These are phyloP conservation scores for Lipomyces sp. DNA, from an alignment of 805 yeast genomes.

Conservation along the genomic window DNA sequence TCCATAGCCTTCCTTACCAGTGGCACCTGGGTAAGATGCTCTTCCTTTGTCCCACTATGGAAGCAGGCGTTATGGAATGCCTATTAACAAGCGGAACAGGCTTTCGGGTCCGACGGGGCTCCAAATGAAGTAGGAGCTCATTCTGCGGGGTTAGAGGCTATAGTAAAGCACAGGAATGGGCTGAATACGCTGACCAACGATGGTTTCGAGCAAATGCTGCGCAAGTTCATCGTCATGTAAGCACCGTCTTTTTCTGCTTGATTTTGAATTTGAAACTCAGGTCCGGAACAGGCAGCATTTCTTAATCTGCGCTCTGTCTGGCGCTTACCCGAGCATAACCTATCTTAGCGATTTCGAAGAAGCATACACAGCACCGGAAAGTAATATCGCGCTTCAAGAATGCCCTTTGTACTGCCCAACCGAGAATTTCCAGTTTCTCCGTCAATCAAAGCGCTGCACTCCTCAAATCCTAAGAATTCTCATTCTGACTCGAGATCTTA, in stretches of 20 bases:
- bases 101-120: conserved; percentile 1
- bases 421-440: neutral
- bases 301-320: conserved; percentile 1
- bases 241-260: neutral
- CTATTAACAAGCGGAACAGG: neutral
- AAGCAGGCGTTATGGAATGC: neutral
- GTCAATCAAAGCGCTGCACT: neutral
- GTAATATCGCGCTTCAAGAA: neutral
- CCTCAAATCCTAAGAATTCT: neutral
- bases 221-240: neutral
- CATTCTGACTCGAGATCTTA: neutral
- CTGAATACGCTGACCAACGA: conserved; percentile 1
- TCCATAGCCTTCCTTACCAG: neutral
- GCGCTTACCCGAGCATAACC: neutral
- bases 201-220: neutral
- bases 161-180: conserved; percentile 1
- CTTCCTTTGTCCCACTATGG: neutral
- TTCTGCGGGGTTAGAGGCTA: conserved; percentile 3
- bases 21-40: neutral
- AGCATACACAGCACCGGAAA: neutral
- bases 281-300: neutral
- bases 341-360: neutral
- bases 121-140: conserved; percentile 1
- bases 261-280: neutral
- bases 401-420: conserved; percentile 1